These are phyloP conservation scores for Penicillium sp. DNA, from an alignment of 2,329 filamentous ascomycete species.

Conservation along the genomic window DNA sequence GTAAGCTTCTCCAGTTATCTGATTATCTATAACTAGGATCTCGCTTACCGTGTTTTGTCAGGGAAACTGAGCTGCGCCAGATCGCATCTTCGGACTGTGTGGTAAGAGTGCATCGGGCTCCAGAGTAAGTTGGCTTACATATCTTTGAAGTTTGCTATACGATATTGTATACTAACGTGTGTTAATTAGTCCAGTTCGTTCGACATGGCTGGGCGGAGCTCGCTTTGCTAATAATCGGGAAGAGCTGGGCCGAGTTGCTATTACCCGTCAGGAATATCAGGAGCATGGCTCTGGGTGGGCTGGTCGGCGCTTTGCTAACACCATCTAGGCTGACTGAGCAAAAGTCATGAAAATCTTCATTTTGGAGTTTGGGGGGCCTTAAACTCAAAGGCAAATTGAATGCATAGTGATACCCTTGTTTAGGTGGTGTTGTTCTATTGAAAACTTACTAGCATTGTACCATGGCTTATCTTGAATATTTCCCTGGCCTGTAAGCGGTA, in stretches of 20 bases:
- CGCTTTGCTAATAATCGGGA: constrained; percentile 68
- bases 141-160: neutral
- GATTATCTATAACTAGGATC: neutral
- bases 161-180: constrained; percentile 7
- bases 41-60: constrained; percentile 24
- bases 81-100: constrained; percentile 73
- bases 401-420: constrained; percentile 27
- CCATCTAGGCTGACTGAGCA: constrained; percentile 12
- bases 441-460: neutral
- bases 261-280: constrained; percentile 88
- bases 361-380: constrained; percentile 9
- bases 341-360: neutral
- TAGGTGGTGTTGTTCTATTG: constrained; percentile 6
- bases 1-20: constrained; percentile 35
- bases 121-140: constrained; percentile 49
- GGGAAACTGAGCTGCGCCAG: constrained; percentile 67
- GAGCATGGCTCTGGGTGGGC: constrained; percentile 78
- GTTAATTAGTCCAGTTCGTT: constrained; percentile 62
- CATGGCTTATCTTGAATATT: neutral
- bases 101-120: constrained; percentile 68
- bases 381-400: constrained; percentile 5
- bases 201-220: constrained; percentile 83
- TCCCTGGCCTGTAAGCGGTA: neutral
- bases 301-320: constrained; percentile 64
- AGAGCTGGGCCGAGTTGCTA: constrained; percentile 62